A percentile compares a stretch with the other conserved stretches of the same genome.
phyloP scores from a whole-genome alignment of 1,284 basidiomycete species.

The Trichosporon sp. region DNA sequence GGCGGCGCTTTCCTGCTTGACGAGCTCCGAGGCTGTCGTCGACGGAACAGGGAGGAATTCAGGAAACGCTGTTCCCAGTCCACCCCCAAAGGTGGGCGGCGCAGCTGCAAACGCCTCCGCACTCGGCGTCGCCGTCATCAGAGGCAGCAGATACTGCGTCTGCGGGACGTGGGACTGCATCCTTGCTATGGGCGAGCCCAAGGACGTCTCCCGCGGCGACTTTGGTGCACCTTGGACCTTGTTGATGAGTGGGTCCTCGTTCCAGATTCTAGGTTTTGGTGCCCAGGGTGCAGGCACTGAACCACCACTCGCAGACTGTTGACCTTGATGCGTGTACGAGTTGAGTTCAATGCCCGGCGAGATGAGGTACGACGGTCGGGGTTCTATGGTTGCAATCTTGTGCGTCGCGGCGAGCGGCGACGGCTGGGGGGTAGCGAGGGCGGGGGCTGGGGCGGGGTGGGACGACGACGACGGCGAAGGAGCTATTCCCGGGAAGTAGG shows the following conservation, averaged over 20 bases:
- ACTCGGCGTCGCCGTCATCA: slow-evolving; percentile 3
- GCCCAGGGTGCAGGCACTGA: slow-evolving; percentile 10
- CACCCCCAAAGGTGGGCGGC: slow-evolving; percentile 12
- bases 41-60: slow-evolving; percentile 10
- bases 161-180: slow-evolving; percentile 13
- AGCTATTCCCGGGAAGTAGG: background rate
- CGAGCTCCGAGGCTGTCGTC: background rate
- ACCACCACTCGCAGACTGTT: background rate
- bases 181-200: slow-evolving; percentile 10
- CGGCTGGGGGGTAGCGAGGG: slow-evolving; percentile 2
- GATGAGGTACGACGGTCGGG: slow-evolving; percentile 3
- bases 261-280: slow-evolving; percentile 19
- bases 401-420: slow-evolving; percentile 1
- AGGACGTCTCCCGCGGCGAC: background rate
- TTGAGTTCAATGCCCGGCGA: background rate
- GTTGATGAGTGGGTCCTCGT: slow-evolving; percentile 16
- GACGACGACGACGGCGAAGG: slow-evolving; percentile 1
- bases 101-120: background rate
- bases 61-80: slow-evolving; percentile 15
- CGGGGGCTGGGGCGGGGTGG: background rate
- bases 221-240: background rate
- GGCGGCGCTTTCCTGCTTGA: background rate
- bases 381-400: slow-evolving; percentile 5
- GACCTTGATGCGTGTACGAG: background rate
- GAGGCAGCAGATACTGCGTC: slow-evolving; percentile 10